phyloP scores from a whole-genome alignment of 1,139 yeast species.

The Lodderomyces margitis region DNA sequence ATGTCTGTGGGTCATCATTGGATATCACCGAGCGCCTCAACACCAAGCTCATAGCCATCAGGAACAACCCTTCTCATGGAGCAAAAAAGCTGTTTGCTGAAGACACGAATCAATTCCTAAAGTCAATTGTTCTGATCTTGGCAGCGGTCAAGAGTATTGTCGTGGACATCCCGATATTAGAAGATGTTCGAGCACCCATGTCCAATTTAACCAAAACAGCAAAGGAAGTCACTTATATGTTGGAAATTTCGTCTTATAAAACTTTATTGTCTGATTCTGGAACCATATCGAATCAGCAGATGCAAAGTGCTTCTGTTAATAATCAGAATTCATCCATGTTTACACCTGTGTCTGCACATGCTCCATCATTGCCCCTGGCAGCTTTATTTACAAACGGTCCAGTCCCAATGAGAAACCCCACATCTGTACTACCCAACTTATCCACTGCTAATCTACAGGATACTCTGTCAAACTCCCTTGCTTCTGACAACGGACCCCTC shows the following conservation, averaged over 20 bases:
- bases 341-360: constrained; percentile 33
- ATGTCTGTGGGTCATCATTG: constrained; percentile 76
- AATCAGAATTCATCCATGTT: constrained; percentile 30
- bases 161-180: constrained; percentile 73
- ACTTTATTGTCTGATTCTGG: constrained; percentile 28
- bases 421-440: constrained; percentile 23
- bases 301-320: constrained; percentile 7
- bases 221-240: constrained; percentile 80
- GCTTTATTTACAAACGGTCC: constrained; percentile 13
- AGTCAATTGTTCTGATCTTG: constrained; percentile 77
- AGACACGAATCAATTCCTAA: constrained; percentile 77
- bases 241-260: constrained; percentile 55
- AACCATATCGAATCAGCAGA: constrained; percentile 7
- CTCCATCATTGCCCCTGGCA: constrained; percentile 19
- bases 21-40: constrained; percentile 73
- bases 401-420: constrained; percentile 32
- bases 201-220: constrained; percentile 83
- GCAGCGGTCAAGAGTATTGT: constrained; percentile 83
- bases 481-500: constrained; percentile 17
- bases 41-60: constrained; percentile 52
- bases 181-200: constrained; percentile 77
- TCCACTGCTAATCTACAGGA: constrained; percentile 5
- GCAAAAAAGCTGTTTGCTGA: constrained; percentile 79
- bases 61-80: constrained; percentile 48
- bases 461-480: constrained; percentile 1